These are phyloP conservation scores for Astrocystis sublimbata DNA, from an alignment of 495 filamentous ascomycete genomes.

Conservation along the genomic window DNA sequence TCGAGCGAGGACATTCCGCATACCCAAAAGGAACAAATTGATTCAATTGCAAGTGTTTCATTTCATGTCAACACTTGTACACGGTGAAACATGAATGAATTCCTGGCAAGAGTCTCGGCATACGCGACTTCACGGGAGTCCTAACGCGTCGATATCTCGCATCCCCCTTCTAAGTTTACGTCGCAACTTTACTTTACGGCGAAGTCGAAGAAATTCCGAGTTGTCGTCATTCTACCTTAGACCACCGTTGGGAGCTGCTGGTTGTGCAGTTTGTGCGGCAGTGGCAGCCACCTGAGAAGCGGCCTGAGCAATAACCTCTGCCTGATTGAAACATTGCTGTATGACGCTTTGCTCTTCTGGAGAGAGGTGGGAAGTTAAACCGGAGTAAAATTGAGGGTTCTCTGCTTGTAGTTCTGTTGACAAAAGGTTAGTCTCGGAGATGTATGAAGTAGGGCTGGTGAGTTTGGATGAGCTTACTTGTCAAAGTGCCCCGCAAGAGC, in stretches of 20 bases:
- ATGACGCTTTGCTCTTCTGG: constrained; percentile 81
- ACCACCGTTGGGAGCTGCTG: constrained; percentile 27
- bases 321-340: constrained; percentile 76
- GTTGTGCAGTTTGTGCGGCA: constrained; percentile 26
- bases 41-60: constrained; percentile 1
- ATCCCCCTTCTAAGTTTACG: too few species aligned
- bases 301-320: constrained; percentile 56
- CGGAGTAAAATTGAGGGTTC: constrained; percentile 85
- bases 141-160: too few species aligned
- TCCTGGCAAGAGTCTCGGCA: background rate
- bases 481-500: constrained; percentile 75
- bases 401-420: constrained; percentile 78
- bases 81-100: constrained; percentile 2
- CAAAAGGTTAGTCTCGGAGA: constrained; percentile 26
- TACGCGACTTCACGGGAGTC: background rate
- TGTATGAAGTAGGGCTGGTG: background rate
- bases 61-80: constrained; percentile 5
- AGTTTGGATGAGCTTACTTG: constrained; percentile 63
- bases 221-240: constrained; percentile 28
- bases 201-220: too few species aligned
- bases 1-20: background rate
- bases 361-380: constrained; percentile 73
- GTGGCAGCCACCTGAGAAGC: constrained; percentile 29
- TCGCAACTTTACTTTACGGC: background rate
- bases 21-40: constrained; percentile 13